A percentile compares a stretch with the other conserved stretches of the same genome.
Evolutionary conservation across 2,329 filamentous ascomycete genomes (phyloP).

Genomic region (Xylariaceae sp.): DNA sequence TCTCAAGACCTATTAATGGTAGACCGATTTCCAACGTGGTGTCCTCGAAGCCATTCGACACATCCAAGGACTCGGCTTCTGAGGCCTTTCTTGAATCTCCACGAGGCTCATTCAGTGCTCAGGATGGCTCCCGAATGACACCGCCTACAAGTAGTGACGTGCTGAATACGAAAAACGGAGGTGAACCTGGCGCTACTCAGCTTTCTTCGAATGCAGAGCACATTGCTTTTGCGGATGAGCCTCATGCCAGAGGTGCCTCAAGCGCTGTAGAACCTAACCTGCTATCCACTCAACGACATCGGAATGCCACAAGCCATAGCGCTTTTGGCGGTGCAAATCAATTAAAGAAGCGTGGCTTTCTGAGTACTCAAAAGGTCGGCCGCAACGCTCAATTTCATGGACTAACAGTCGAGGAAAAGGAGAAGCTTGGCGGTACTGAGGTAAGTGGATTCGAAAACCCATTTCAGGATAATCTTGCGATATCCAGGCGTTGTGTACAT

Average conservation of each 20-base stretch:
- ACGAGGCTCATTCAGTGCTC: background rate
- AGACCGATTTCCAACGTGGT: conserved; percentile 14
- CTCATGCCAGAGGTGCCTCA: conserved; percentile 9
- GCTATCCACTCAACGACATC: conserved; percentile 12
- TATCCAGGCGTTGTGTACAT: too few relatives aligned
- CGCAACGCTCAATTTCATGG: conserved; percentile 23
- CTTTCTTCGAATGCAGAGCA: conserved; percentile 12
- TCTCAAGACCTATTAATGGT: conserved; percentile 18
- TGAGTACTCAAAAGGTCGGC: conserved; percentile 34
- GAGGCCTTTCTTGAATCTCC: background rate
- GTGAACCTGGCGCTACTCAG: background rate
- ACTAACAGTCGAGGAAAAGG: conserved; percentile 27
- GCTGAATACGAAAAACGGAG: background rate
- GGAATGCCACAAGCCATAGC: conserved; percentile 6
- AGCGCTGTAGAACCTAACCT: conserved; percentile 14
- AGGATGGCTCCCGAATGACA: background rate
- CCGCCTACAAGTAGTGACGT: background rate
- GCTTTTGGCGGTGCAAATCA: conserved; percentile 2
- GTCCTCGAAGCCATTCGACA: conserved; percentile 5
- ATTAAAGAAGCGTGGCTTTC: conserved; percentile 18
- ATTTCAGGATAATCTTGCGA: too few relatives aligned
- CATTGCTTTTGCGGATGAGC: conserved; percentile 19
- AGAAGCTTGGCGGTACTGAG: conserved; percentile 59
- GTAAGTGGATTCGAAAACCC: too few relatives aligned
- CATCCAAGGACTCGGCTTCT: background rate